Base-by-base conservation (phyloP, 1,284 basidiomycete genomes). In the Quambalaria eucalypti region DNA sequence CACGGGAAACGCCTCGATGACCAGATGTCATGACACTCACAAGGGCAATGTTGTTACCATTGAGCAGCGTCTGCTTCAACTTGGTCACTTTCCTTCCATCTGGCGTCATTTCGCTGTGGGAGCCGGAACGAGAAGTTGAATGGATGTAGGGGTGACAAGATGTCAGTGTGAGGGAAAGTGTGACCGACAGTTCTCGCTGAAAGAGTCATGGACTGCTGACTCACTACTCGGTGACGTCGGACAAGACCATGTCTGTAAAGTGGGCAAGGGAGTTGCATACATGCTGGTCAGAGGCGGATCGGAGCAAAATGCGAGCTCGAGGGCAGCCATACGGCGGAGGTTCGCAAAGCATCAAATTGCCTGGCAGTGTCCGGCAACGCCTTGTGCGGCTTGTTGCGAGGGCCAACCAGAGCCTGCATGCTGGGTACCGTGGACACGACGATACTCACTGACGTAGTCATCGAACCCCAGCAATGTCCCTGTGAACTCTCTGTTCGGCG, bases 1-100 rank as follows among this genome's bases (percentile, higher is more conserved):
- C 16, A 21, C 16, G 3, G 16, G 16, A 4, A 9, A 36, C 9
- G 31, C 9, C n/a, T n/a, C n/a, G 31, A 36, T 36, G 31, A n/a
- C 3, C 36, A 39, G 36, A 21, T 39, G 36, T 12, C 16, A 10
- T 3, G 10, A 14, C 5, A 52, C 71, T 80, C 56, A 93, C 92
- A 86, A 98, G 95, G 74, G 90, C 92, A 56, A 98, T 97, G 68
- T 95, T 96, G 78, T 95, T 96, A 9, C 93, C 93, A 71, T 98
- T 98, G 57, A 98, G 77, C 46, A 98, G 79, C 21, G 93, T 98
- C 78, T 96, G 89, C 4, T 85, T 83, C 23, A 98, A 81, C 59
- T 85, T 82, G 8, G 87, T 95, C 77, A 84, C 85, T 73, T 87
- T 89, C 60, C 81, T 78, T 2, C 92, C 93, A 76, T 87, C 80